Evolutionary conservation across 352 stramenopile species (phyloP).

Genomic region (Phytophthora megakarya): DNA sequence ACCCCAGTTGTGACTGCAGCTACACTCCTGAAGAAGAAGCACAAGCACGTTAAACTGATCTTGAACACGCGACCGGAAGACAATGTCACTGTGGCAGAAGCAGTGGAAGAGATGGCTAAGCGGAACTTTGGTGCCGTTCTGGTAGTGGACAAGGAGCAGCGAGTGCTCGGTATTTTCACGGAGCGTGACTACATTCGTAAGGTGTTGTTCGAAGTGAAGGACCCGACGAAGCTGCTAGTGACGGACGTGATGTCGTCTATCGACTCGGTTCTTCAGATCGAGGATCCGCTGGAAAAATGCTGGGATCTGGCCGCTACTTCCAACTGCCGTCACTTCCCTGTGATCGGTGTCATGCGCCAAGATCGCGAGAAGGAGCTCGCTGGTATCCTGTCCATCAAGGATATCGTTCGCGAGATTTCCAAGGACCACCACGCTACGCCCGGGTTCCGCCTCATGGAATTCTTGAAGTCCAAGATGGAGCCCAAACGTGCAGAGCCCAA

Average conservation of each 20-base stretch:
- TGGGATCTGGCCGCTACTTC: conserved; percentile 69
- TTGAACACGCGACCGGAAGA: conserved; percentile 84
- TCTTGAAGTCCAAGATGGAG: conserved; percentile 82
- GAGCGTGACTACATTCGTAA: conserved; percentile 87
- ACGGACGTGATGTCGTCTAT: conserved; percentile 70
- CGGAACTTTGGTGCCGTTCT: conserved; percentile 85
- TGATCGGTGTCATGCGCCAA: conserved; percentile 76
- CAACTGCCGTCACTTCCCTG: conserved; percentile 83
- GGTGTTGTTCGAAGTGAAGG: conserved; percentile 72
- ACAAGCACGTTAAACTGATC: conserved; percentile 82
- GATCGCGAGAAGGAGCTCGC: conserved; percentile 82
- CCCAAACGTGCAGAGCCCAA: conserved; percentile 49
- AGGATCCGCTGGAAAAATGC: conserved; percentile 82
- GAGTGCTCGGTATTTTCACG: conserved; percentile 83
- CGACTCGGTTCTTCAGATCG: conserved; percentile 65
- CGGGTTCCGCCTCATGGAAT: conserved; percentile 85
- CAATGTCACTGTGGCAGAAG: conserved; percentile 74
- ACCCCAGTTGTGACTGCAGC: conserved; percentile 57
- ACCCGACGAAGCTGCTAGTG: conserved; percentile 55
- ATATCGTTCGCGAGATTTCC: conserved; percentile 86
- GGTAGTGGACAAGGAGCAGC: conserved; percentile 84
- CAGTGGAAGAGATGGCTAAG: conserved; percentile 75
- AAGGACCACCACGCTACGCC: conserved; percentile 74
- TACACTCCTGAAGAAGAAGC: conserved; percentile 82
- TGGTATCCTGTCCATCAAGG: conserved; percentile 84